Evolutionary conservation across 495 filamentous ascomycete genomes (phyloP).

Genomic region (Aspergillus diversus): DNA sequence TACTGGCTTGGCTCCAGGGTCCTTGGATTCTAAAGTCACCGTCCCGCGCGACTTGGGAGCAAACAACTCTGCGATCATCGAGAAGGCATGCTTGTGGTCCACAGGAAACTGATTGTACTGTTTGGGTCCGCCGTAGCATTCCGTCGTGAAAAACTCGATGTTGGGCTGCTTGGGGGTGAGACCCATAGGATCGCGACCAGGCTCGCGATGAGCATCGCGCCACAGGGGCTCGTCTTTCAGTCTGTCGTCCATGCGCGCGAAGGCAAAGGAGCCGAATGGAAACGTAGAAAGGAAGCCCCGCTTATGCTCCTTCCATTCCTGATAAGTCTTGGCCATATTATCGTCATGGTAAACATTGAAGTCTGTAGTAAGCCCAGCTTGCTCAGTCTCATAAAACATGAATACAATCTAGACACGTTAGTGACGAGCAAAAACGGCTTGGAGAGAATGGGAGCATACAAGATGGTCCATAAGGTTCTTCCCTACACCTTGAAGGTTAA

Average conservation of each 20-base stretch:
- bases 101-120: constrained; percentile 51
- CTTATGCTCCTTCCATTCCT: constrained; percentile 53
- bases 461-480: constrained; percentile 59
- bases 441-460: constrained; percentile 20
- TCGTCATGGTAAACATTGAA: constrained; percentile 41
- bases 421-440: not conserved
- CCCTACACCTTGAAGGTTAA: constrained; percentile 58
- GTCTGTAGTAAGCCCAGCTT: constrained; percentile 47
- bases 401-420: constrained; percentile 35
- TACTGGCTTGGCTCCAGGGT: constrained; percentile 46
- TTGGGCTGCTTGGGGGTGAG: constrained; percentile 52
- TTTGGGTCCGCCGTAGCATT: constrained; percentile 57
- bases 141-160: constrained; percentile 55
- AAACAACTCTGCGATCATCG: constrained; percentile 46
- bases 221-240: constrained; percentile 48
- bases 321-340: constrained; percentile 43
- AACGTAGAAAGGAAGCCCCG: constrained; percentile 54
- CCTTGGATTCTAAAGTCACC: constrained; percentile 39
- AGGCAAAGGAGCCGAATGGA: constrained; percentile 59
- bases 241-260: constrained; percentile 53
- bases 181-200: constrained; percentile 57
- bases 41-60: constrained; percentile 47
- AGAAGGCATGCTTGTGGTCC: constrained; percentile 46
- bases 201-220: constrained; percentile 40
- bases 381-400: constrained; percentile 54